These are phyloP conservation scores for Fusarium sp. DNA, from an alignment of 2,329 filamentous ascomycete species.

Conservation along the genomic window DNA sequence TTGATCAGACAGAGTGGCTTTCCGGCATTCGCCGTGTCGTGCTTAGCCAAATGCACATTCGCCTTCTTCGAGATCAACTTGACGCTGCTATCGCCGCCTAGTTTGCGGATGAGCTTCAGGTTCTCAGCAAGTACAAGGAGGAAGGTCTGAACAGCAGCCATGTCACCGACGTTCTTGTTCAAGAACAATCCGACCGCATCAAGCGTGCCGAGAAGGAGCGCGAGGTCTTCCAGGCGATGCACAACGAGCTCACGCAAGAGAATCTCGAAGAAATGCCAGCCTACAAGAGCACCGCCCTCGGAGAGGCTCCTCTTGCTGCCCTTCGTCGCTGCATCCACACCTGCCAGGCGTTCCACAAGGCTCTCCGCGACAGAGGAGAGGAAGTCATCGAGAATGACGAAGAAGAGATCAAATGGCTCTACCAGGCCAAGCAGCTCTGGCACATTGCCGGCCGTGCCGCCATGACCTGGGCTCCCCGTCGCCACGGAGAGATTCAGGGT, in stretches of 20 bases:
- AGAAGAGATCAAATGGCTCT: neutral
- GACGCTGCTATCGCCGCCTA: slow-evolving; percentile 29
- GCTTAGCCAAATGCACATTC: slow-evolving; percentile 24
- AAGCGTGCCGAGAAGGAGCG: slow-evolving; percentile 20
- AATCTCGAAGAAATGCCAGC: neutral
- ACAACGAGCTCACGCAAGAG: slow-evolving; percentile 15
- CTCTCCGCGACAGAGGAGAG: slow-evolving; percentile 3
- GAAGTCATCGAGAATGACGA: slow-evolving; percentile 1
- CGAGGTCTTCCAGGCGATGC: slow-evolving; percentile 15
- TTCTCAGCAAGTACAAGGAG: neutral
- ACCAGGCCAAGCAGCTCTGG: slow-evolving; percentile 29
- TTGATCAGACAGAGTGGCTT: slow-evolving; percentile 21
- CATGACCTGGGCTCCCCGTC: slow-evolving; percentile 23
- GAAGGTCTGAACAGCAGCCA: neutral
- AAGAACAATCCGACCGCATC: slow-evolving; percentile 24
- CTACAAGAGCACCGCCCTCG: slow-evolving; percentile 13
- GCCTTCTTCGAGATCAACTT: slow-evolving; percentile 24
- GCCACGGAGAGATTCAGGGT: neutral
- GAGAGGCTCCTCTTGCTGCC: neutral
- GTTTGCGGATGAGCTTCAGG: slow-evolving; percentile 32
- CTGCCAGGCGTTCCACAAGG: slow-evolving; percentile 10
- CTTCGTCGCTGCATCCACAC: slow-evolving; percentile 30
- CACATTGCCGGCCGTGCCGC: slow-evolving; percentile 29
- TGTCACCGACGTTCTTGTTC: slow-evolving; percentile 21
- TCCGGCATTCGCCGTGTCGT: slow-evolving; percentile 13